Evolutionary conservation across 352 stramenopile species (phyloP).

Genomic region (Phytophthora sojae): DNA sequence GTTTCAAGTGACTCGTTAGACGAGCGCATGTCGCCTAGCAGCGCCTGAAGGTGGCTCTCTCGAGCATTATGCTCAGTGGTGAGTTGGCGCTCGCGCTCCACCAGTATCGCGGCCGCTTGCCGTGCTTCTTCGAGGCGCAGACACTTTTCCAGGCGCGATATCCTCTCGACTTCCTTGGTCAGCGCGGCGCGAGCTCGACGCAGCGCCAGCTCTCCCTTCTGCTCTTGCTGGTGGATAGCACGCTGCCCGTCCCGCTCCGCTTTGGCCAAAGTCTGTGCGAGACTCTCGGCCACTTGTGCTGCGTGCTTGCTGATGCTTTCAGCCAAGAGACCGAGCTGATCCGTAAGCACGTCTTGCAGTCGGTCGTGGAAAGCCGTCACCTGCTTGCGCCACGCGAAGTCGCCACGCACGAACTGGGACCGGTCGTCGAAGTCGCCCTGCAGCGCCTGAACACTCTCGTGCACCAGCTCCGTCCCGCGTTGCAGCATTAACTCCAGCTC

Average conservation of each 20-base stretch:
- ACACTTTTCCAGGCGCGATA: conserved; percentile 68
- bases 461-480: conserved; percentile 27
- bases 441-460: conserved; percentile 42
- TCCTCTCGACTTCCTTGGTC: conserved; percentile 72
- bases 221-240: conserved; percentile 47
- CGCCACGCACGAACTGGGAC: conserved; percentile 66
- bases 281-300: conserved; percentile 38
- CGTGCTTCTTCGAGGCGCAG: conserved; percentile 64
- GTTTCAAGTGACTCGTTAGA: conserved; percentile 60
- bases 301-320: conserved; percentile 41
- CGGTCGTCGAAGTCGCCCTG: conserved; percentile 63
- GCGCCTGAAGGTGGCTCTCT: conserved; percentile 53
- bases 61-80: conserved; percentile 48
- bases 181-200: conserved; percentile 55
- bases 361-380: conserved; percentile 53
- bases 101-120: conserved; percentile 59
- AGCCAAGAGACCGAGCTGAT: conserved; percentile 30
- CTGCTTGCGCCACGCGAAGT: conserved; percentile 73
- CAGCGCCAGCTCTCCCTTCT: conserved; percentile 64
- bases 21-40: conserved; percentile 57
- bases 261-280: conserved; percentile 50
- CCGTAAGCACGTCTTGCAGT: conserved; percentile 49
- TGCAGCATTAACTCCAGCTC: conserved; percentile 45
- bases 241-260: conserved; percentile 43
- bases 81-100: conserved; percentile 53